Percentiles rank a stretch among this genome's conserved stretches.
Conservation (phyloP, 352 stramenopile species). For the Phytophthora pinifolia region DNA sequence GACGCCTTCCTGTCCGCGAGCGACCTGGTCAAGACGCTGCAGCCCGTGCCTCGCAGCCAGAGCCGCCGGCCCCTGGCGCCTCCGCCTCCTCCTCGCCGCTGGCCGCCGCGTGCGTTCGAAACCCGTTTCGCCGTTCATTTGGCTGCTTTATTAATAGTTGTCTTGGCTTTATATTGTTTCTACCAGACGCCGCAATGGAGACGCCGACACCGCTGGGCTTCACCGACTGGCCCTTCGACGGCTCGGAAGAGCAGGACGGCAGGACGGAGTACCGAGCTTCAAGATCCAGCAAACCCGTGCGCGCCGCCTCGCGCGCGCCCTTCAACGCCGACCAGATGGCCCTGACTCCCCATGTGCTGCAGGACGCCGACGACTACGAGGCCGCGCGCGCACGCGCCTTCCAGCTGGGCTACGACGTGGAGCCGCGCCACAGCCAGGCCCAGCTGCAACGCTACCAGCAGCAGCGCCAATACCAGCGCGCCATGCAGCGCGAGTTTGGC, state of each 20-base stretch:
- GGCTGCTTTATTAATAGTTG: neutral
- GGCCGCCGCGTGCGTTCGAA: constrained; percentile 15
- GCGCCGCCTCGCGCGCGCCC: neutral
- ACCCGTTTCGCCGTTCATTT: neutral
- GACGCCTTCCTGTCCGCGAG: constrained; percentile 34
- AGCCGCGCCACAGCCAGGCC: constrained; percentile 33
- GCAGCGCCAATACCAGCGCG: constrained; percentile 36
- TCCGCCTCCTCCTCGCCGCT: constrained; percentile 2
- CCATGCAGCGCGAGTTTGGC: constrained; percentile 23
- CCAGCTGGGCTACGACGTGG: constrained; percentile 31
- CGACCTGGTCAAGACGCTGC: constrained; percentile 34
- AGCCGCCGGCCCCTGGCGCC: constrained; percentile 12
- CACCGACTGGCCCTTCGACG: constrained; percentile 29
- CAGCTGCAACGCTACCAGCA: constrained; percentile 44
- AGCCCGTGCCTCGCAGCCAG: constrained; percentile 20
- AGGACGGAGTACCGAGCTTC: constrained; percentile 5
- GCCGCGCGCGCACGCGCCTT: constrained; percentile 13
- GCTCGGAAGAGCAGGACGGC: constrained; percentile 2
- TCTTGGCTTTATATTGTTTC: neutral
- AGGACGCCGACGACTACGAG: constrained; percentile 20
- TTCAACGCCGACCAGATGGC: constrained; percentile 14
- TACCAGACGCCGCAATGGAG: constrained; percentile 17
- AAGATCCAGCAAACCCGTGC: constrained; percentile 5
- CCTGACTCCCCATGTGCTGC: constrained; percentile 3
- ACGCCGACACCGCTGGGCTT: constrained; percentile 14